Evolutionary conservation across 768 basidiomycete genomes (phyloP).

Genomic region (Neoboletus subvelutipes): DNA sequence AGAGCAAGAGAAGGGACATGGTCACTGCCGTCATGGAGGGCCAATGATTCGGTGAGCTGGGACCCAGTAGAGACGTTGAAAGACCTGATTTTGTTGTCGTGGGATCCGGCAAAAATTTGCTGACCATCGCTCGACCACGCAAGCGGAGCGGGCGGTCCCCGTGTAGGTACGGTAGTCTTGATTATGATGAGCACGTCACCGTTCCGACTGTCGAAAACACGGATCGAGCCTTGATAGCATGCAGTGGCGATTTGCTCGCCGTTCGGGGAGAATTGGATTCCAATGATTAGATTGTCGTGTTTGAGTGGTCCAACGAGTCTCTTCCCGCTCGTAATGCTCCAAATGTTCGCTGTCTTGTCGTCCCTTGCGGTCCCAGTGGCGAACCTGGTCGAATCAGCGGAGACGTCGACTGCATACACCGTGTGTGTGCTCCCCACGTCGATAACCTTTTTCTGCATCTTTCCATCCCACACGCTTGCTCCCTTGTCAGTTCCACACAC

Average conservation of each 20-base stretch:
- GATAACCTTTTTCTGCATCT: neutral
- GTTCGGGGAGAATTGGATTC: neutral
- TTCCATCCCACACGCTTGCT: too few species aligned
- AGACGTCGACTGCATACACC: too few species aligned
- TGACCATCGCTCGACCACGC: neutral
- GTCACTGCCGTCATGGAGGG: neutral
- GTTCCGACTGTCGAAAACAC: neutral
- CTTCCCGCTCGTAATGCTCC: neutral
- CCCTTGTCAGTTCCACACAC: neutral
- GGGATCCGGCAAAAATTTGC: neutral
- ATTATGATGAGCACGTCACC: neutral
- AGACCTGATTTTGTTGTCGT: neutral
- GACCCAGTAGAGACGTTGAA: neutral
- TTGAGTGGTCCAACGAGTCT: neutral
- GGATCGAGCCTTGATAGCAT: fast-evolving
- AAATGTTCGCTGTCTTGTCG: neutral
- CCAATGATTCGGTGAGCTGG: neutral
- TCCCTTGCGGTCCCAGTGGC: neutral
- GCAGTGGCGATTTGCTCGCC: neutral
- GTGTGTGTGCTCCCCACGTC: too few species aligned
- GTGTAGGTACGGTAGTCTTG: fast-evolving
- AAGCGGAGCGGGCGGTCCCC: neutral
- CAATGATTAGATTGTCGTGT: fast-evolving
- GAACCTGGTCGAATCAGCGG: too few species aligned
- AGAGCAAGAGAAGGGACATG: neutral